Conservation (phyloP, 2,329 filamentous ascomycete genomes). For the Pyricularia sp. region DNA sequence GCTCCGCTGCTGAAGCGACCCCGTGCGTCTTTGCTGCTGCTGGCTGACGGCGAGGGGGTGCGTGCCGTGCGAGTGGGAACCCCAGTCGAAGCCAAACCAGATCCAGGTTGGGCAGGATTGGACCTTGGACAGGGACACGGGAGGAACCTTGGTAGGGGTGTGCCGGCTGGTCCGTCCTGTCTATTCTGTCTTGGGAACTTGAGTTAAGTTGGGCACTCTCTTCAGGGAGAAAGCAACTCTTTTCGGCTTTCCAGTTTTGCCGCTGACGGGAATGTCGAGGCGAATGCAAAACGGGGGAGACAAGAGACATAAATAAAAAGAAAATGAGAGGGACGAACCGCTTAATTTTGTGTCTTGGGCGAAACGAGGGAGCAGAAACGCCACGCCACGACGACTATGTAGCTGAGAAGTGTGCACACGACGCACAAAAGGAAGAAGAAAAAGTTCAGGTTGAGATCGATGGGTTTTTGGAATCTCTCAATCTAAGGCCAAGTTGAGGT, state of each 20-base stretch:
- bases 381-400: neutral
- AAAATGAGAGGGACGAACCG: neutral
- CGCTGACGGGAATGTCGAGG: neutral
- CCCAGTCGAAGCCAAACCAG: neutral
- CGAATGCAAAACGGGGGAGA: neutral
- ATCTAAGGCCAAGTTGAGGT: neutral
- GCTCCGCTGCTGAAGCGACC: neutral
- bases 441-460: neutral
- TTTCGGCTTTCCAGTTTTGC: neutral
- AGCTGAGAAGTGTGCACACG: neutral
- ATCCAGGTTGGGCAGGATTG: neutral
- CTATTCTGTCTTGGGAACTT: neutral
- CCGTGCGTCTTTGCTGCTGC: neutral
- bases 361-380: neutral
- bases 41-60: neutral
- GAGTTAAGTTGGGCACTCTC: neutral
- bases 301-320: neutral
- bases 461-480: neutral
- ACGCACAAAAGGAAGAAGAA: neutral
- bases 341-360: neutral
- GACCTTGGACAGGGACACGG: neutral
- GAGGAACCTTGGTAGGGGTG: constrained; percentile 4
- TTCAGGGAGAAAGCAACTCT: neutral
- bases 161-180: neutral
- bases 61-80: neutral